Evolutionary conservation across 305 asterid genomes (phyloP), one percentile per base, ranked within the genome.

Genomic region (Rubia peregrina): DNA sequence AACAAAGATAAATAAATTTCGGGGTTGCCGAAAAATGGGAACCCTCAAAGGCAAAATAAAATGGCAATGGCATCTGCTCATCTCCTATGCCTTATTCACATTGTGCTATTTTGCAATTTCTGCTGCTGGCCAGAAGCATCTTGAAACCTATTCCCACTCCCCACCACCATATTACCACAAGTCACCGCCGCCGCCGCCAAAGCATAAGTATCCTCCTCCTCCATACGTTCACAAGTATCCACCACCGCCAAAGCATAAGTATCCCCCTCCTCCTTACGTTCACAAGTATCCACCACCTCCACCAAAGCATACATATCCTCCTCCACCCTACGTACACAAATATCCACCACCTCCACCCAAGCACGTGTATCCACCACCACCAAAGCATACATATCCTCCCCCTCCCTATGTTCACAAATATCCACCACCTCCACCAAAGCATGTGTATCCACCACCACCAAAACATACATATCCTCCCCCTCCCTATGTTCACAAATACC

Each of bases 241-340:
- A 6, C 30, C 63, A 3, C 63, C 63, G n/a, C 44, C 44, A 41
- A 17, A 22, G 30, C 65, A 59, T 24, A 56, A 56, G 8, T 56
- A 56, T 56, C 13, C 61, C 8, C 61, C 61, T 21, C 61, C 61
- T 0, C 33, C 24, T 13, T 12, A 60, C 9, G 16, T 22, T 13
- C 40, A 61, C 42, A 61, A 61, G n/a, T 61, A 12, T 61, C 66
- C 66, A 4, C 46, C 67, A 4, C 44, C 67, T 4, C 67, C 67
- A 16, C 66, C 40, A 30, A 61, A 61, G 21, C 66, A 30, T 0
- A 5, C 0, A 16, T 61, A 48, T 48, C 53, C 38, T 14, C 66
- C 43, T 0, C 43, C 66, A 2, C 41, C 41, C 11, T 5, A 61
- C 14, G 21, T 12, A 6, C 40, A 61, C 40, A 61, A 61, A 5